Evolutionary conservation across 1,139 yeast species (phyloP).

Genomic region (Yarrowia galli): DNA sequence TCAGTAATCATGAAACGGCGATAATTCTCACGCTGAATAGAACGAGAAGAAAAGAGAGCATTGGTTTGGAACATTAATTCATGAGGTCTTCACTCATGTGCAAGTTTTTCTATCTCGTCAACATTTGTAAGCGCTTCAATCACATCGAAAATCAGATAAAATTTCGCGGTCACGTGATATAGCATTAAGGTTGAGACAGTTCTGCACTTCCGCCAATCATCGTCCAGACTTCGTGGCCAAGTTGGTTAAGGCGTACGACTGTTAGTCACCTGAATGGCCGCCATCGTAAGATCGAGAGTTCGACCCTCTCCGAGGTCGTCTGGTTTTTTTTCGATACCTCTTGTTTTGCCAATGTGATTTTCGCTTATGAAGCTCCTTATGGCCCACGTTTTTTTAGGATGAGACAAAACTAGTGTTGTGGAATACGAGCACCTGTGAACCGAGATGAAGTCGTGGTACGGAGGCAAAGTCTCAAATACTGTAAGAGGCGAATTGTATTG

Average conservation of each 20-base stretch:
- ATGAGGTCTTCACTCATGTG: too few species aligned
- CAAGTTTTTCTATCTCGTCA: too few species aligned
- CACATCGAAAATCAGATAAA: neutral
- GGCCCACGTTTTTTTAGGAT: neutral
- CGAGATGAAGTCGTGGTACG: neutral
- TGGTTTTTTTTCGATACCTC: constrained; percentile 10
- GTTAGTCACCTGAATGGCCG: constrained; percentile 48
- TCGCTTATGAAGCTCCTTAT: neutral
- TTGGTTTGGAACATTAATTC: too few species aligned
- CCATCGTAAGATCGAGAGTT: constrained; percentile 40
- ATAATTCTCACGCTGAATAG: too few species aligned
- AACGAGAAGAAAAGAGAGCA: too few species aligned
- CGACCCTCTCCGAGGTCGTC: constrained; percentile 40
- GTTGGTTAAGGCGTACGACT: constrained; percentile 66
- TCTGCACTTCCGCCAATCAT: neutral
- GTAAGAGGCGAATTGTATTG: neutral
- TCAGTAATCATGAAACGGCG: too few species aligned
- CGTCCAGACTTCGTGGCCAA: constrained; percentile 60
- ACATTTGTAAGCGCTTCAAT: too few species aligned
- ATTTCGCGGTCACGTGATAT: constrained; percentile 3
- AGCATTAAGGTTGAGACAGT: neutral
- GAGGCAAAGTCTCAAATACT: neutral
- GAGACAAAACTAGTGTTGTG: neutral
- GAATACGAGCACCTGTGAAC: too few species aligned
- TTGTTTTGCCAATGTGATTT: too few species aligned